Evolutionary conservation across 768 basidiomycete species (phyloP), one percentile per base, ranked within the genome.

Genomic region (Gyrodon lividus): DNA sequence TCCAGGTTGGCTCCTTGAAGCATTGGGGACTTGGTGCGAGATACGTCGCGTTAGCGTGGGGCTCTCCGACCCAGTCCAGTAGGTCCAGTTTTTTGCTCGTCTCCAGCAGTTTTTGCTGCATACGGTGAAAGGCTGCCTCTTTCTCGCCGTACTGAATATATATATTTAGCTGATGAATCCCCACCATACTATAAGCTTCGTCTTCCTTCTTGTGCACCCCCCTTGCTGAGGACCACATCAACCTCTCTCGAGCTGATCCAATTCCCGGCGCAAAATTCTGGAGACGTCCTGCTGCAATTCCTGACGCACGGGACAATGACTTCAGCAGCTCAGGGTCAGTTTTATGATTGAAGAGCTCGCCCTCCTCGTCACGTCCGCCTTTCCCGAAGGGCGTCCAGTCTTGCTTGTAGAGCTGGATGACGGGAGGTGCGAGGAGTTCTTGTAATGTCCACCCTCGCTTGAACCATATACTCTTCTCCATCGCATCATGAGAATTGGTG

Each of bases 41-140:
- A 34, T 34, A 34, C 33, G 33, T 12, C 3, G 33, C 10, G 33
- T 19, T 33, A 24, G 8, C 54, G 5, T 34, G 10, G 10, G 33
- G 10, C 33, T 34, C 33, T 16, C 33, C 33, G 16, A 34, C 33
- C 50, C 50, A 51, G 28, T 51, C 50, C 13, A 51, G 47, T 10
- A 51, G 46, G 19, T 31, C 37, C 24, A 47, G 44, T 2, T 38
- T 34, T 6, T 48, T 44, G 6, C 45, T 48, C 6, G 17, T 31
- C 3, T 34, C n/a, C 46, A 51, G 38, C 31, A 52, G 51, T 23
- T 52, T 48, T 38, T 39, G 31, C 47, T 51, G 47, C 17, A 60
- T 45, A n/a, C 59, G 28, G 34, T 30, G 26, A 19, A 60, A 60
- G 5, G 59, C 59, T 6, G 37, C 47, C 16, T 34, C 40, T 22